Evolutionary conservation across 1,139 yeast species (phyloP).

Genomic region (Komagataea norvegica): DNA sequence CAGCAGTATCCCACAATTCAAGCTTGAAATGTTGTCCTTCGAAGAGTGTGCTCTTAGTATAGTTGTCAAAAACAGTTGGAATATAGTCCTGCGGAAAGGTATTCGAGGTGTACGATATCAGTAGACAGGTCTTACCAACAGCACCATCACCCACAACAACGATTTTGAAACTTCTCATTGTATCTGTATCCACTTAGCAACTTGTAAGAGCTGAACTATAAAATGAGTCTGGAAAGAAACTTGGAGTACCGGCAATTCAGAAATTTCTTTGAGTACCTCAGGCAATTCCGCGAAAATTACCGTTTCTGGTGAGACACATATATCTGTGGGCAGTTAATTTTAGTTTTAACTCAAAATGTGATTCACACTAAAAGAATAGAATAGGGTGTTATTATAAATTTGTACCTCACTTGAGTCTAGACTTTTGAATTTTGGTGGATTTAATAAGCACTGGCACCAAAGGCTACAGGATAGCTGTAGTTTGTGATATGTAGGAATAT

Average conservation of each 20-base stretch:
- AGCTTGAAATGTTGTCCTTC: conserved; percentile 71
- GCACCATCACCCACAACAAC: conserved; percentile 97
- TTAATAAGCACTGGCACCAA: too few relatives aligned
- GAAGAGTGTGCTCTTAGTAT: conserved; percentile 80
- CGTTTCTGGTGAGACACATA: not conserved
- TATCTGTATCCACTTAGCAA: too few relatives aligned
- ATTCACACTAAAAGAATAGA: too few relatives aligned
- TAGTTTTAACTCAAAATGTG: too few relatives aligned
- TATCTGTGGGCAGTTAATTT: too few relatives aligned
- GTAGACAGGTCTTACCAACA: conserved; percentile 88
- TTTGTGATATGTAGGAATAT: too few relatives aligned
- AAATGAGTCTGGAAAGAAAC: too few relatives aligned
- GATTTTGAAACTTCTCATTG: conserved; percentile 87
- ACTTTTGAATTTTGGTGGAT: not conserved
- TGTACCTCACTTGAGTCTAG: not conserved
- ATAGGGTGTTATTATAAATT: too few relatives aligned
- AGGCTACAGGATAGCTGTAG: too few relatives aligned
- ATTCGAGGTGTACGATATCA: conserved; percentile 87
- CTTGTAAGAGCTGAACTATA: too few relatives aligned
- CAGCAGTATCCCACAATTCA: conserved; percentile 97
- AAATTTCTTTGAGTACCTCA: too few relatives aligned
- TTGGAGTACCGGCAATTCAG: too few relatives aligned
- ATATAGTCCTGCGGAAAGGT: conserved; percentile 94
- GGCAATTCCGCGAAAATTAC: not conserved
- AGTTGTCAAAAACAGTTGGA: conserved; percentile 90